Percentiles rank a stretch among this genome's conserved stretches.
phyloP scores from a whole-genome alignment of 768 basidiomycete species.

The Trametes cubensis region DNA sequence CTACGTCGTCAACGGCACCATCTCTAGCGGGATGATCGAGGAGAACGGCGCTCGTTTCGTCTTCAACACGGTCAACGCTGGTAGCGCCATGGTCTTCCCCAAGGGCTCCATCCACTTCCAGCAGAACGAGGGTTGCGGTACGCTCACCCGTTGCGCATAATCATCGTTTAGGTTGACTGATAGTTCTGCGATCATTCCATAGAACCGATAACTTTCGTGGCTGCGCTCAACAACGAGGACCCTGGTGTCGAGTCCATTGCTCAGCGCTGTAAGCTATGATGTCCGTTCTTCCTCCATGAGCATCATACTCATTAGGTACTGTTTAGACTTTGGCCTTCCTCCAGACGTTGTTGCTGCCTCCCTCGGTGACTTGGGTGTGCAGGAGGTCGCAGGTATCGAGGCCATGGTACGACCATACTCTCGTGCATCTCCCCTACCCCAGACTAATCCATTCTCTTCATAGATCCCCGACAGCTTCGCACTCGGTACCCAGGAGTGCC shows the following conservation, averaged over 20 bases:
- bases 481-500: slow-evolving; percentile 33
- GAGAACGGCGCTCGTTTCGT: slow-evolving; percentile 37
- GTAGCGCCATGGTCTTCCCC: slow-evolving; percentile 31
- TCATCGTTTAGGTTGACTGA: background rate
- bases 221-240: slow-evolving; percentile 34
- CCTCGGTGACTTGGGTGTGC: slow-evolving; percentile 34
- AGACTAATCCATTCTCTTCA: background rate
- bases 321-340: slow-evolving; percentile 34
- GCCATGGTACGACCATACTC: slow-evolving; percentile 21
- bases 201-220: slow-evolving; percentile 33
- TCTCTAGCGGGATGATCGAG: slow-evolving; percentile 31
- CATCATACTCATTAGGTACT: background rate
- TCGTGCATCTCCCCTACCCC: background rate
- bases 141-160: background rate
- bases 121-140: slow-evolving; percentile 32
- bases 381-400: slow-evolving; percentile 32
- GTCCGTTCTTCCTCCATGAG: background rate
- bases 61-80: slow-evolving; percentile 28
- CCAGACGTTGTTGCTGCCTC: slow-evolving; percentile 34
- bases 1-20: slow-evolving; percentile 35
- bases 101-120: slow-evolving; percentile 36
- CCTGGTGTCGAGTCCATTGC: slow-evolving; percentile 32
- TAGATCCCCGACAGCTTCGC: slow-evolving; percentile 38
- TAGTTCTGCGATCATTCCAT: background rate
- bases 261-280: slow-evolving; percentile 31